A percentile compares a stretch with the other conserved stretches of the same genome.
Conservation (phyloP, 2,329 filamentous ascomycete genomes). For the Domatiomyces globalis region DNA sequence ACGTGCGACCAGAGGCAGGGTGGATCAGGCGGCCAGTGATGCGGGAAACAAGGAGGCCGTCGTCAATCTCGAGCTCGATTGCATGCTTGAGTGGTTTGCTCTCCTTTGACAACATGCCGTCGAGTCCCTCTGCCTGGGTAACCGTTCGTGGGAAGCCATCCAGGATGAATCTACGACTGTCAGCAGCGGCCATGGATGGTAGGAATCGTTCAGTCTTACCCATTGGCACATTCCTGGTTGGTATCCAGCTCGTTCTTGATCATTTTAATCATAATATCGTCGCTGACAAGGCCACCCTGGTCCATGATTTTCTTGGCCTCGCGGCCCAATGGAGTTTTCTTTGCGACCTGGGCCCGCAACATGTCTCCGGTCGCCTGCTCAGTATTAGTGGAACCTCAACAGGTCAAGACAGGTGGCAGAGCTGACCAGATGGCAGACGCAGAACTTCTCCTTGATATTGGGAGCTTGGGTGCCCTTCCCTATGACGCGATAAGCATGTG, state of each 20-base stretch:
- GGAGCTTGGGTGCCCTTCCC: constrained; percentile 98
- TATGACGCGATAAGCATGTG: constrained; percentile 28
- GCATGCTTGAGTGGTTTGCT: constrained; percentile 84
- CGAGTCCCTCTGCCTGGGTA: constrained; percentile 83
- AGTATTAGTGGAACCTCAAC: constrained; percentile 1
- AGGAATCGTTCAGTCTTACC: constrained; percentile 41
- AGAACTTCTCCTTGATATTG: constrained; percentile 95
- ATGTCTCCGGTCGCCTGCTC: constrained; percentile 90
- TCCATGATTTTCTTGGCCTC: constrained; percentile 99
- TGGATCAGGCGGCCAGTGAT: constrained; percentile 95
- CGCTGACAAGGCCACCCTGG: constrained; percentile 88
- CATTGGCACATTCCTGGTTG: constrained; percentile 92
- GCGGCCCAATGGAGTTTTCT: constrained; percentile 85
- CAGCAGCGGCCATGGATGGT: neutral
- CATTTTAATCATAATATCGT: constrained; percentile 99
- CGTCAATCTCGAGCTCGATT: constrained; percentile 92
- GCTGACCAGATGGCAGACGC: constrained; percentile 82
- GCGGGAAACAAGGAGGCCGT: constrained; percentile 78
- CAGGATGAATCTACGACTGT: constrained; percentile 68
- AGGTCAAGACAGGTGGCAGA: neutral
- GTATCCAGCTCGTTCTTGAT: constrained; percentile 92
- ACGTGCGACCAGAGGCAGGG: constrained; percentile 87
- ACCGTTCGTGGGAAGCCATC: constrained; percentile 98
- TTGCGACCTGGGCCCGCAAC: constrained; percentile 94
- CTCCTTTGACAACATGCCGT: constrained; percentile 70